A percentile compares a stretch with the other conserved stretches of the same genome.
Evolutionary conservation across 2,329 filamentous ascomycete genomes (phyloP).

Genomic region (Botrytis elliptica): DNA sequence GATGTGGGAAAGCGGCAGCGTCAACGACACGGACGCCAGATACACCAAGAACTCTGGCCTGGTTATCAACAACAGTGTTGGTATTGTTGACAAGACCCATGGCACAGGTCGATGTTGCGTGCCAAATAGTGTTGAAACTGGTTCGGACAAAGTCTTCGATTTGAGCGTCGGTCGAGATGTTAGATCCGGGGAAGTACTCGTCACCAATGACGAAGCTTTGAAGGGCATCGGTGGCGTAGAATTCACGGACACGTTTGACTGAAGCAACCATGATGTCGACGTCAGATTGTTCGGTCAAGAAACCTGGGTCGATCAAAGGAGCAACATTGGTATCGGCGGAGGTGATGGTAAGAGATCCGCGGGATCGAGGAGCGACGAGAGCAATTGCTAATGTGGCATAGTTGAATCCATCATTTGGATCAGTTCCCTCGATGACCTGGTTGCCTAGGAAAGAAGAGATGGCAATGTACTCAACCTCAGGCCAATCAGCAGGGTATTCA

Average conservation of each 20-base stretch:
- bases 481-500: conserved; percentile 28
- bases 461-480: conserved; percentile 28
- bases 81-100: conserved; percentile 52
- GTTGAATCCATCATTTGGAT: conserved; percentile 19
- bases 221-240: conserved; percentile 26
- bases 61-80: conserved; percentile 36
- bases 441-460: conserved; percentile 19
- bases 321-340: conserved; percentile 40
- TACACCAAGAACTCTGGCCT: conserved; percentile 32
- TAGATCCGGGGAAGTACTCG: conserved; percentile 29
- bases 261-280: conserved; percentile 45
- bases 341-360: conserved; percentile 46
- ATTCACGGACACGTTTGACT: conserved; percentile 45
- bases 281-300: conserved; percentile 46
- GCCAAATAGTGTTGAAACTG: conserved; percentile 44
- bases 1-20: conserved; percentile 29
- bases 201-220: conserved; percentile 23
- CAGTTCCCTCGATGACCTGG: conserved; percentile 10
- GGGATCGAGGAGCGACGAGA: conserved; percentile 44
- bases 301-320: conserved; percentile 47
- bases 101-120: conserved; percentile 54
- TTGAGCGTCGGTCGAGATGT: conserved; percentile 29
- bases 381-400: conserved; percentile 29
- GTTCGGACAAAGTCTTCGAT: conserved; percentile 29
- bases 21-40: conserved; percentile 32